Conservation (phyloP, 805 yeast species). For the Brettanomyces nanus region DNA sequence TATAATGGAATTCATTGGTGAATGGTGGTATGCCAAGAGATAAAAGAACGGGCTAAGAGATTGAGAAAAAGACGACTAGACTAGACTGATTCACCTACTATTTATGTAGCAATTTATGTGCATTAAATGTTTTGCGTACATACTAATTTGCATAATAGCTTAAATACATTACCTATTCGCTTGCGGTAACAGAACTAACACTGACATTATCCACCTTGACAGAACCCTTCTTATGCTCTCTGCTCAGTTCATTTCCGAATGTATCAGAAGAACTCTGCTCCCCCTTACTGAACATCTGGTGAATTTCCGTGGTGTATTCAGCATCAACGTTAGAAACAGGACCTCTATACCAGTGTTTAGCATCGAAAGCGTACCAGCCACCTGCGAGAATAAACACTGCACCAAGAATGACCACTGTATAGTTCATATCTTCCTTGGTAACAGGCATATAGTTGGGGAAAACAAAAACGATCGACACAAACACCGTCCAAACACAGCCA, state of each 20-base stretch:
- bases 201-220: not conserved
- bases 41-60: too few species aligned
- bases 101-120: too few species aligned
- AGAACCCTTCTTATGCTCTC: not conserved
- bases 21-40: too few species aligned
- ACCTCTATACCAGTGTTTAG: constrained; percentile 48
- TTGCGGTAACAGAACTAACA: constrained; percentile 1
- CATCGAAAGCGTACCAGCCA: constrained; percentile 40
- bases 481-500: constrained; percentile 38
- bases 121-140: too few species aligned
- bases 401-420: constrained; percentile 44
- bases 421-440: constrained; percentile 40
- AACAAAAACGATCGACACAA: constrained; percentile 38
- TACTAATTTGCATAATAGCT: too few species aligned
- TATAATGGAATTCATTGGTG: too few species aligned
- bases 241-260: too few species aligned
- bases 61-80: too few species aligned
- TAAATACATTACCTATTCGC: not conserved
- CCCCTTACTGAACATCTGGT: constrained; percentile 4
- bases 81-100: too few species aligned
- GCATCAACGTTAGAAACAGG: constrained; percentile 41
- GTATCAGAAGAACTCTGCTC: not conserved
- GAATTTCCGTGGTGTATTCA: constrained; percentile 17
- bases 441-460: constrained; percentile 45
- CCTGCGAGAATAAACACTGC: constrained; percentile 28